Base-by-base conservation (phyloP, 2,329 filamentous ascomycete genomes). In the Phialocephala subalpina region DNA sequence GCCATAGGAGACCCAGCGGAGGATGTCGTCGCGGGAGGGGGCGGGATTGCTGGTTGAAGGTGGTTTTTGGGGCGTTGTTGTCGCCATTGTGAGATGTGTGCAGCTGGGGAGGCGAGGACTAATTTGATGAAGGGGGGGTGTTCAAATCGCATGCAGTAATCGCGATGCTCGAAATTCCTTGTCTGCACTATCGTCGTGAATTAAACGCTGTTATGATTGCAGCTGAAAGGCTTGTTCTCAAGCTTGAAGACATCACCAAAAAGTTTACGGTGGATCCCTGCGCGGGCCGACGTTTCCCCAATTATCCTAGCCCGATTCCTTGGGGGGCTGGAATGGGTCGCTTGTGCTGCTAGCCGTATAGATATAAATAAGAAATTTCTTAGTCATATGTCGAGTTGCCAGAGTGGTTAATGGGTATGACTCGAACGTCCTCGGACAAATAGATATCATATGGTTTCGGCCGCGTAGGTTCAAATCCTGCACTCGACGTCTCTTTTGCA, bases 1-100 rank as follows among this genome's bases (percentile, higher is more conserved):
- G 62, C 77, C 79, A 36, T 87, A 76, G 18, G 86, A 69, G 62
- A 73, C 58, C 42, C 73, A 71, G 47, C 69, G 70, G 25, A 76
- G 63, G 22, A 73, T 52, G 29, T 57, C 29, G 22, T 63, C 55
- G 29, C 56, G 61, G 12, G 62, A 36, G 11, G 53, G 18, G 57
- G 12, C 35, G 27, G 67, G 53, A 22, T 52, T 35, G 42, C 42
- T 6, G 35, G 57, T 18, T 5, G 63, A 40, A 20, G 62, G 40
- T 20, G 40, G 47, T 33, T 25, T 27, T 33, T 53, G 52, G 36
- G 65, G 55, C 22, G 66, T 64, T 27, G 66, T 49, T 53, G 57
- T 68, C 6, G 68, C 29, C 66, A 68, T 70, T 56, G 27, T 53
- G 16, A 27, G 49, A 22, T 53, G 22, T n/a, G n/a, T n/a, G n/a